phyloP scores from a whole-genome alignment of 148 eudicot genomes.

The Selenicereus undatus region DNA sequence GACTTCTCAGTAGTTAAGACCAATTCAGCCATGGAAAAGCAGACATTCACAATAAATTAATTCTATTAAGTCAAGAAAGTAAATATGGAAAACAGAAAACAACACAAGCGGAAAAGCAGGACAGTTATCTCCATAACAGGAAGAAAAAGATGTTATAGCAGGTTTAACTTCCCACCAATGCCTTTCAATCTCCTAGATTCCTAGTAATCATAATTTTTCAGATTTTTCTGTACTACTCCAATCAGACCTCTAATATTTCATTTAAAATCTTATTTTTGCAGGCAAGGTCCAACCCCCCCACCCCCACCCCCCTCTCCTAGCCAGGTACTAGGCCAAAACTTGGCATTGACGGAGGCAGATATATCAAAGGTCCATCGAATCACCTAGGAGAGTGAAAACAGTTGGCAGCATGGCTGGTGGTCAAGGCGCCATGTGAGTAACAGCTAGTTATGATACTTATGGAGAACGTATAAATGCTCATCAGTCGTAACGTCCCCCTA shows the following conservation, averaged over 20 bases:
- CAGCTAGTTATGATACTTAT: neutral
- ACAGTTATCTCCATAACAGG: neutral
- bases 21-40: neutral
- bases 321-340: neutral
- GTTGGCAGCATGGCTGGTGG: neutral
- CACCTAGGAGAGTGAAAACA: too few relatives aligned
- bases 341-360: neutral
- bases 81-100: neutral
- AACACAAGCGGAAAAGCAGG: neutral
- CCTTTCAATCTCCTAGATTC: neutral
- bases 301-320: neutral
- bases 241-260: neutral
- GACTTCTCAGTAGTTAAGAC: neutral
- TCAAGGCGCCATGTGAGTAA: neutral
- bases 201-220: neutral
- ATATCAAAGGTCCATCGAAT: too few relatives aligned
- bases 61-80: neutral
- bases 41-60: neutral
- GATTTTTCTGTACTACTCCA: neutral
- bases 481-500: neutral
- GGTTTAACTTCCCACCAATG: neutral
- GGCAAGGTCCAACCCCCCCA: neutral
- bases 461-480: neutral
- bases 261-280: neutral
- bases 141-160: neutral